Conservation (phyloP, 2,329 filamentous ascomycete species). For the Mariannaea sp. region DNA sequence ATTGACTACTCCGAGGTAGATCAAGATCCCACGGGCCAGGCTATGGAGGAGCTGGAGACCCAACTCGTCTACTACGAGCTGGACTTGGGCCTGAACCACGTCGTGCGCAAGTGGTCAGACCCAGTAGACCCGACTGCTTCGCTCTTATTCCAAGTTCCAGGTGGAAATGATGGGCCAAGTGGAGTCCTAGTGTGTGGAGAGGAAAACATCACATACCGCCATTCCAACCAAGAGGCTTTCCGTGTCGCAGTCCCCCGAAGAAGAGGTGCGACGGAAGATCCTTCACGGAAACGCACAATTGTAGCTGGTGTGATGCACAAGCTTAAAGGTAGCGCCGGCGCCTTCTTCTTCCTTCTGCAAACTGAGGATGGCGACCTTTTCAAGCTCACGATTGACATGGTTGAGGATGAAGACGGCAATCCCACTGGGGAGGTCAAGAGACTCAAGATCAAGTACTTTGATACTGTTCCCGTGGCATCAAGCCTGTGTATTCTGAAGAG, state of each 20-base stretch:
- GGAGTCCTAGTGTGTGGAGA: slow-evolving; percentile 94
- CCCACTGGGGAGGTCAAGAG: slow-evolving; percentile 79
- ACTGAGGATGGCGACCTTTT: slow-evolving; percentile 98
- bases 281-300: slow-evolving; percentile 84
- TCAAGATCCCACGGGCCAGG: slow-evolving; percentile 85
- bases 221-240: slow-evolving; percentile 90
- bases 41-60: slow-evolving; percentile 82
- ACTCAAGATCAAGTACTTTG: slow-evolving; percentile 96
- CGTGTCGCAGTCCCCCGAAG: slow-evolving; percentile 87
- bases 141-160: slow-evolving; percentile 92
- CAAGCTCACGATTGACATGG: slow-evolving; percentile 93
- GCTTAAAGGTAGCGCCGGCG: slow-evolving; percentile 77
- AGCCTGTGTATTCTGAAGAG: slow-evolving; percentile 93
- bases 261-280: slow-evolving; percentile 87
- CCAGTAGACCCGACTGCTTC: slow-evolving; percentile 88
- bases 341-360: slow-evolving; percentile 96
- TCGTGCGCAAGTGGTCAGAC: slow-evolving; percentile 95
- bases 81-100: slow-evolving; percentile 94
- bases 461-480: slow-evolving; percentile 87
- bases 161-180: slow-evolving; percentile 89
- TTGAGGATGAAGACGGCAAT: slow-evolving; percentile 77
- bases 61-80: slow-evolving; percentile 96
- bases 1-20: slow-evolving; percentile 92
- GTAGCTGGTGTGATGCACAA: slow-evolving; percentile 96
- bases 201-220: slow-evolving; percentile 95